A percentile compares a stretch with the other conserved stretches of the same genome.
Evolutionary conservation across 352 stramenopile genomes (phyloP).

Genomic region (Globisporangium orthogonon): DNA sequence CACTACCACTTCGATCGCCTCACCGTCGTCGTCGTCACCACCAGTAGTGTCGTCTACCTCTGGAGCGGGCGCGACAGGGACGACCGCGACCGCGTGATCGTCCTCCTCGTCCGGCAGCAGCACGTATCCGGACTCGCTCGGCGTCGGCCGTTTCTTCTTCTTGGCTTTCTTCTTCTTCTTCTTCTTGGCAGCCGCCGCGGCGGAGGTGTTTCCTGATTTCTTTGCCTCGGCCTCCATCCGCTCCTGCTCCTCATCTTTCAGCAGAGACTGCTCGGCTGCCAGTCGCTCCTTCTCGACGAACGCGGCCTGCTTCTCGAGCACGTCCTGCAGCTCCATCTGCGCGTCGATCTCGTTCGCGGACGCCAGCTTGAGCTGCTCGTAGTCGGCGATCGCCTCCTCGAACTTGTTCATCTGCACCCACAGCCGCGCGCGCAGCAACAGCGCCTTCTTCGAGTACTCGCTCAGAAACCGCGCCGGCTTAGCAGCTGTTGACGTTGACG

Average conservation of each 20-base stretch:
- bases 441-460: constrained; percentile 40
- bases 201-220: constrained; percentile 3
- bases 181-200: constrained; percentile 21
- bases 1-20: neutral
- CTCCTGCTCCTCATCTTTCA: constrained; percentile 23
- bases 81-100: neutral
- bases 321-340: constrained; percentile 65
- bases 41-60: neutral
- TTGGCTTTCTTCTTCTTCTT: constrained; percentile 75
- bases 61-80: neutral
- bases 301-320: constrained; percentile 26
- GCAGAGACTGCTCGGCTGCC: constrained; percentile 49
- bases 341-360: constrained; percentile 74
- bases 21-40: neutral
- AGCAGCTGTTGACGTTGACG: neutral
- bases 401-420: constrained; percentile 37
- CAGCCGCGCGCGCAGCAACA: constrained; percentile 51
- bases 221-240: constrained; percentile 8
- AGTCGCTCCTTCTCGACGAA: constrained; percentile 35
- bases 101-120: constrained; percentile 41
- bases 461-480: constrained; percentile 41
- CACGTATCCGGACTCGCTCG: constrained; percentile 23
- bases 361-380: constrained; percentile 47
- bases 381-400: constrained; percentile 55
- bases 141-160: constrained; percentile 45